Evolutionary conservation across 208 protist species (phyloP).

Genomic region (Acanthamoeba castellanii): DNA sequence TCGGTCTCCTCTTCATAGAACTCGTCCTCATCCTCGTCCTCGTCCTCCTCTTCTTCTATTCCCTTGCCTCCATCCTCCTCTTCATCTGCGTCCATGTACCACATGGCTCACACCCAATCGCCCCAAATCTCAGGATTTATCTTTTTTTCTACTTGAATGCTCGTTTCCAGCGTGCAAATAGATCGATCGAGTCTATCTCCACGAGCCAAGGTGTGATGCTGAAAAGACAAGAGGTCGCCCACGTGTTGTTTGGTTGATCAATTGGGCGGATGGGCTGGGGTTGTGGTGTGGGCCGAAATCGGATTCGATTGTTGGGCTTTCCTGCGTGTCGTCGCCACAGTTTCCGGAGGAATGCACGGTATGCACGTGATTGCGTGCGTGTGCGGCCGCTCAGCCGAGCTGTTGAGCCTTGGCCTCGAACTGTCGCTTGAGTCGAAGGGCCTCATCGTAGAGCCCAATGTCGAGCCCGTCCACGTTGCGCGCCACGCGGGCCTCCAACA

Average conservation of each 20-base stretch:
- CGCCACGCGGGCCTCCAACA: neutral
- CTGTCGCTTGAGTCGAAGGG: neutral
- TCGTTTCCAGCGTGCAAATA: too few relatives aligned
- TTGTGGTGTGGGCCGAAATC: too few relatives aligned
- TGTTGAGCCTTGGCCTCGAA: neutral
- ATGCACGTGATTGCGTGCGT: neutral
- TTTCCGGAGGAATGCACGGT: neutral
- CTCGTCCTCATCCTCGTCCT: neutral
- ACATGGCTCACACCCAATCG: neutral
- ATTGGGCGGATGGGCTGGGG: too few relatives aligned
- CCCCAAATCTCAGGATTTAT: too few relatives aligned
- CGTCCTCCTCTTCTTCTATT: conserved; percentile 5
- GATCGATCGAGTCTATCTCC: too few relatives aligned
- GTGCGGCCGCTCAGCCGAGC: neutral
- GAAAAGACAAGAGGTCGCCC: too few relatives aligned
- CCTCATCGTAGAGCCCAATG: neutral
- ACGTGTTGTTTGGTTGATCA: too few relatives aligned
- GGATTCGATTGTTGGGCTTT: too few relatives aligned
- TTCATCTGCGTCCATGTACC: conserved; percentile 28
- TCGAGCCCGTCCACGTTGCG: neutral
- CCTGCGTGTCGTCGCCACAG: too few relatives aligned
- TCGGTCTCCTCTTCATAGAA: neutral
- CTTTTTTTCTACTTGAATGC: too few relatives aligned
- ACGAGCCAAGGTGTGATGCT: too few relatives aligned
- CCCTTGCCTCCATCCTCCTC: neutral